Conservation (phyloP, 768 basidiomycete genomes). For the Filobasidium floriforme region DNA sequence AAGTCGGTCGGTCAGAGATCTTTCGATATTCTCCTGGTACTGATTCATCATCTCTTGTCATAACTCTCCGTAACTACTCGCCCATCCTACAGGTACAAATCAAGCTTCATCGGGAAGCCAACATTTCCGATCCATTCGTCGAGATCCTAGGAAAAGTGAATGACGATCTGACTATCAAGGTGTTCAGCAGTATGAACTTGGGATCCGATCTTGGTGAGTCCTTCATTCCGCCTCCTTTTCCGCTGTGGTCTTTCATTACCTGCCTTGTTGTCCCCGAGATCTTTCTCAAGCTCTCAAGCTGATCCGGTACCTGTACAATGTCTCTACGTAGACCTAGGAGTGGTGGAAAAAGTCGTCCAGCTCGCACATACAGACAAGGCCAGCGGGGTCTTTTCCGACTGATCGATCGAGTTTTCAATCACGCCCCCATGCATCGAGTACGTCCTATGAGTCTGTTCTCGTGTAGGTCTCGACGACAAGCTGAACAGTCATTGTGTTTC, state of each 20-base stretch:
- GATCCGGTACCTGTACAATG: no score
- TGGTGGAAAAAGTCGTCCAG: constrained; percentile 36
- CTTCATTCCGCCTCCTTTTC: background rate
- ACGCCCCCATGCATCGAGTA: no score
- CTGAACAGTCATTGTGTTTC: no score
- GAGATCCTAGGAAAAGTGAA: constrained; percentile 63
- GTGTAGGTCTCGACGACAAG: no score
- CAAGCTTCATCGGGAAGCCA: constrained; percentile 40
- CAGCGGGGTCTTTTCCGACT: constrained; percentile 27
- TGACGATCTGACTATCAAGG: constrained; percentile 55
- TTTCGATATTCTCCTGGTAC: background rate
- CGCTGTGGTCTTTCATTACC: background rate
- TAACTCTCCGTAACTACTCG: background rate
- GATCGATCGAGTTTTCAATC: background rate
- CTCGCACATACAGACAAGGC: constrained; percentile 34
- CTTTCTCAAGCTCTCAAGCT: no score
- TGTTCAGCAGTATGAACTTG: constrained; percentile 53
- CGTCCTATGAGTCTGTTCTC: no score
- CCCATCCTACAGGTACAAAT: constrained; percentile 25
- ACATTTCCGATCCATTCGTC: constrained; percentile 54
- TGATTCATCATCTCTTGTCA: background rate
- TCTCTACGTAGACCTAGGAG: constrained; percentile 37
- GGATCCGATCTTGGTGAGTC: constrained; percentile 59
- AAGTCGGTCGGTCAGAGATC: background rate
- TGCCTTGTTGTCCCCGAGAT: background rate